phyloP scores from a whole-genome alignment of 2,329 filamentous ascomycete genomes.

The Corinectria fuckeliana region DNA sequence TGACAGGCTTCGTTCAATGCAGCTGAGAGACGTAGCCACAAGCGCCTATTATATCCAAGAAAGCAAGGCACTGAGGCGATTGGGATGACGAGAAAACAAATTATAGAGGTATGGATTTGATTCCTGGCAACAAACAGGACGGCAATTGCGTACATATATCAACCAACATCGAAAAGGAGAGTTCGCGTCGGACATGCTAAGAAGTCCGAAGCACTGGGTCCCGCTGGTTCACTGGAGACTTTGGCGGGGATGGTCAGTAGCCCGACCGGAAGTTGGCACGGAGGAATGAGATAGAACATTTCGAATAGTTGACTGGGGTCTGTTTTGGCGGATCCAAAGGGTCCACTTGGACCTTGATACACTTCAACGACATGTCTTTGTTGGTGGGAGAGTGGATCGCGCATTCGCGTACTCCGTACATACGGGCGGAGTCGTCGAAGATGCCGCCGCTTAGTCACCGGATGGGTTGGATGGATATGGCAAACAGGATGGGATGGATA shows the following conservation, averaged over 20 bases:
- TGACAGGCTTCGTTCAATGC: slow-evolving; percentile 3
- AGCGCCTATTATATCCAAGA: background rate
- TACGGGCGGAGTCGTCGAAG: background rate
- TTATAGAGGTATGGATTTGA: background rate
- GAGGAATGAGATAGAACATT: slow-evolving; percentile 1
- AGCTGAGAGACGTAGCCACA: slow-evolving; percentile 14
- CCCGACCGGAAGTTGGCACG: background rate
- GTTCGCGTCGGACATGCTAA: slow-evolving; percentile 1
- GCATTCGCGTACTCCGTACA: slow-evolving; percentile 3
- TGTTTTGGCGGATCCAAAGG: background rate
- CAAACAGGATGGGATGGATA: too few species aligned
- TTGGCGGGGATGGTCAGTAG: background rate
- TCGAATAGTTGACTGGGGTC: background rate
- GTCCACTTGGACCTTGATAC: background rate
- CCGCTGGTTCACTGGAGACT: background rate
- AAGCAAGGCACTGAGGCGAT: background rate
- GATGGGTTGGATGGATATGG: background rate
- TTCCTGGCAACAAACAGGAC: too few species aligned
- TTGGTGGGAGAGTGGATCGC: background rate
- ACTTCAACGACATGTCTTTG: background rate
- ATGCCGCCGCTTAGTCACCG: slow-evolving; percentile 7
- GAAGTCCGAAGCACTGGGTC: background rate
- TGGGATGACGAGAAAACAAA: background rate
- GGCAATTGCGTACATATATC: background rate
- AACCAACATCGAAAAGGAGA: background rate